These are phyloP conservation scores for Guadua angustifolia DNA, from an alignment of 176 grass and related monocot genomes.

Conservation along the genomic window DNA sequence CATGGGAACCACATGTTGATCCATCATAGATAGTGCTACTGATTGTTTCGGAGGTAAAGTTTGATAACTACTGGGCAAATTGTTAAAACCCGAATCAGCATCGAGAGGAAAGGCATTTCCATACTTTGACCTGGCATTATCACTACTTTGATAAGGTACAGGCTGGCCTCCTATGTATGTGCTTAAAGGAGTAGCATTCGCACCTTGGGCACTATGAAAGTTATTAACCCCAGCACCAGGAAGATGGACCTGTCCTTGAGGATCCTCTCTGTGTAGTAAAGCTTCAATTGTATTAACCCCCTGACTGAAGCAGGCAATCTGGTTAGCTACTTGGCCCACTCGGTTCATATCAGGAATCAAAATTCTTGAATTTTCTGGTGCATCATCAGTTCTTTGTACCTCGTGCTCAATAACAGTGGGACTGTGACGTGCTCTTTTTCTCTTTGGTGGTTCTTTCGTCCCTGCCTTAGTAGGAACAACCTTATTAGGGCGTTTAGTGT, in stretches of 20 bases:
- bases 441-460: slow-evolving; percentile 49
- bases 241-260: slow-evolving; percentile 53
- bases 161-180: slow-evolving; percentile 47
- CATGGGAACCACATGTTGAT: slow-evolving; percentile 55
- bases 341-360: slow-evolving; percentile 69
- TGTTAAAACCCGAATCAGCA: slow-evolving; percentile 54
- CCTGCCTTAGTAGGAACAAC: slow-evolving; percentile 37
- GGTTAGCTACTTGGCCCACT: slow-evolving; percentile 51
- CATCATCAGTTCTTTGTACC: slow-evolving; percentile 37
- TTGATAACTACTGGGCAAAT: slow-evolving; percentile 42
- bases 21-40: slow-evolving; percentile 41
- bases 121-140: slow-evolving; percentile 43
- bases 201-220: slow-evolving; percentile 34
- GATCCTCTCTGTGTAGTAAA: slow-evolving; percentile 47
- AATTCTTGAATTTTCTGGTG: slow-evolving; percentile 55
- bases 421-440: slow-evolving; percentile 47
- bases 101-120: slow-evolving; percentile 47
- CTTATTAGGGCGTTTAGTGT: slow-evolving; percentile 24
- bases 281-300: slow-evolving; percentile 25
- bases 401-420: slow-evolving; percentile 32
- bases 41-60: slow-evolving; percentile 53
- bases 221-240: slow-evolving; percentile 45
- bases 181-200: slow-evolving; percentile 56
- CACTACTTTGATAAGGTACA: slow-evolving; percentile 50
- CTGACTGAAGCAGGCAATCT: slow-evolving; percentile 48